These are phyloP conservation scores for Coemansia sp. DNA, from an alignment of 192 early-diverging fungal genomes.

Conservation along the genomic window DNA sequence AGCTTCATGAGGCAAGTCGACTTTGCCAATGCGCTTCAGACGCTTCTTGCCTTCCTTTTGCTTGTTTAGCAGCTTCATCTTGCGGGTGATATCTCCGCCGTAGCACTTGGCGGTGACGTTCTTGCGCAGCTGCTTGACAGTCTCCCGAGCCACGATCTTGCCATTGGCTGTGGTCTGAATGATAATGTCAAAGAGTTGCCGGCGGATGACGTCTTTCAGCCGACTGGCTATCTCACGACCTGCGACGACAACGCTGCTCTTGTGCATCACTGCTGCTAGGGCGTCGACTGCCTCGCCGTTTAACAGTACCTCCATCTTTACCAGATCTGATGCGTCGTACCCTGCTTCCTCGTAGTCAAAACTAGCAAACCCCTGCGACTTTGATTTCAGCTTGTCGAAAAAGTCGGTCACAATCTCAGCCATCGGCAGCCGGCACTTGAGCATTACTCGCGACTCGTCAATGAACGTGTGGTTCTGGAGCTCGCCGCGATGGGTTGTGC, in stretches of 20 bases:
- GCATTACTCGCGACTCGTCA: conserved; percentile 78
- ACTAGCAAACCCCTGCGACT: conserved; percentile 75
- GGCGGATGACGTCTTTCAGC: conserved; percentile 77
- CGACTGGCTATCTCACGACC: conserved; percentile 82
- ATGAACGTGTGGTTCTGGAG: conserved; percentile 85
- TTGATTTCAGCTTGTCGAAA: conserved; percentile 90
- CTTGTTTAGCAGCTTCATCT: conserved; percentile 95
- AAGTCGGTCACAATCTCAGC: conserved; percentile 95
- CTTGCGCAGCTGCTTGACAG: conserved; percentile 82
- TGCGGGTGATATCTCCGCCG: conserved; percentile 93
- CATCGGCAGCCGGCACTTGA: conserved; percentile 86
- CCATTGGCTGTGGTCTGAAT: conserved; percentile 88
- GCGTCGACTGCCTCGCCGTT: conserved; percentile 93
- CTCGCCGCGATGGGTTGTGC: conserved; percentile 71
- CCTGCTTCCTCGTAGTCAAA: conserved; percentile 98
- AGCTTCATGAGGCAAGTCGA: conserved; percentile 90
- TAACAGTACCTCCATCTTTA: conserved; percentile 88
- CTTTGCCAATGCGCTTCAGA: conserved; percentile 84
- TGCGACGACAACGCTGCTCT: conserved; percentile 61
- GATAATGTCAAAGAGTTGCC: conserved; percentile 91
- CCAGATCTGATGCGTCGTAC: conserved; percentile 80
- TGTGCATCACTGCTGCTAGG: conserved; percentile 83
- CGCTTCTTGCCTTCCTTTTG: conserved; percentile 97
- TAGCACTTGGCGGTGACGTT: conserved; percentile 98
- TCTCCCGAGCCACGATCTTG: conserved; percentile 84